Evolutionary conservation across 345 rosid species (phyloP).

Genomic region (Passiflora organensis): DNA sequence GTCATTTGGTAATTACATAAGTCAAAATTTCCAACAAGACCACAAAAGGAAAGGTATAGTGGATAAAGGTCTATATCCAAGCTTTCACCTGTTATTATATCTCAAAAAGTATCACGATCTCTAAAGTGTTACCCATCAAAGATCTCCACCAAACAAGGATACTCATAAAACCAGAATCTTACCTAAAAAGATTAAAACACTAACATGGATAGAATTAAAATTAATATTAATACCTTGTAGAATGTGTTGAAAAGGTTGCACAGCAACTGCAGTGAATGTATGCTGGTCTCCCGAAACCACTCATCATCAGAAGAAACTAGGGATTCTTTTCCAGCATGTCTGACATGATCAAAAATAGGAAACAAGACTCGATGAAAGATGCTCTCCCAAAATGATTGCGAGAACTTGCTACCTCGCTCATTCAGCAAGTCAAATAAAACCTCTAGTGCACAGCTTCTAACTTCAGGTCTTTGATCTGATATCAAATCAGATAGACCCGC

Average conservation of each 20-base stretch:
- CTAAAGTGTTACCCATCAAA: too few species aligned
- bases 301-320: slow-evolving; percentile 60
- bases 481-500: slow-evolving; percentile 92
- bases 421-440: slow-evolving; percentile 88
- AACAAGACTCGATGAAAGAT: slow-evolving; percentile 86
- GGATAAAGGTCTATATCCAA: too few species aligned
- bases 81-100: too few species aligned
- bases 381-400: slow-evolving; percentile 88
- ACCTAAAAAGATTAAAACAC: too few species aligned
- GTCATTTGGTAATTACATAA: too few species aligned
- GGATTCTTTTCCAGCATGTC: slow-evolving; percentile 80
- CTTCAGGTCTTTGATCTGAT: slow-evolving; percentile 74
- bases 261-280: slow-evolving; percentile 79
- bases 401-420: slow-evolving; percentile 85
- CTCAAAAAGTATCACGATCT: too few species aligned
- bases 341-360: slow-evolving; percentile 90
- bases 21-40: too few species aligned
- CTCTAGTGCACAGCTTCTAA: slow-evolving; percentile 85
- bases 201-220: background rate
- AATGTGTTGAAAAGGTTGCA: slow-evolving; percentile 91
- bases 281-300: slow-evolving; percentile 86
- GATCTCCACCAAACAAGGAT: too few species aligned
- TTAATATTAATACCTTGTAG: slow-evolving; percentile 42
- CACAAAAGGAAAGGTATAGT: too few species aligned
- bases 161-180: too few species aligned